phyloP scores from a whole-genome alignment of 805 yeast genomes.

The Candida boleticola region DNA sequence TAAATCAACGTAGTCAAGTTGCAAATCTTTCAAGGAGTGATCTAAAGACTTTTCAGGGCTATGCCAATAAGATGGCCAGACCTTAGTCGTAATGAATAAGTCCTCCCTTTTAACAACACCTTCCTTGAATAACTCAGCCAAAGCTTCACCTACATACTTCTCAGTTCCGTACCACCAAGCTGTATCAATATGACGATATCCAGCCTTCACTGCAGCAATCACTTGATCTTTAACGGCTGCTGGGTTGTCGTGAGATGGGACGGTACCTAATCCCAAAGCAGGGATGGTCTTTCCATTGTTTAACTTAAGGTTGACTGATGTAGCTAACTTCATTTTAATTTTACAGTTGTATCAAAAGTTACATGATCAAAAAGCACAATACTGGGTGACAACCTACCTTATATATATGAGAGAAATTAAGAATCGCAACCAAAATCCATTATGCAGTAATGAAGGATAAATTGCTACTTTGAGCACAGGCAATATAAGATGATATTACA shows the following conservation, averaged over 20 bases:
- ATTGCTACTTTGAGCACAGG: too few relatives aligned
- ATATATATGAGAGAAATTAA: too few relatives aligned
- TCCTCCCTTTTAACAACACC: constrained; percentile 51
- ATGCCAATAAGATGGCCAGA: constrained; percentile 44
- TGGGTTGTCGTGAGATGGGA: constrained; percentile 27
- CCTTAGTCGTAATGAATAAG: constrained; percentile 35
- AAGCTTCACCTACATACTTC: constrained; percentile 40
- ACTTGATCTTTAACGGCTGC: constrained; percentile 32
- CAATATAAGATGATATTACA: too few relatives aligned
- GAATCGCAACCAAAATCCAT: too few relatives aligned
- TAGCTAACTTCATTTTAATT: constrained; percentile 19
- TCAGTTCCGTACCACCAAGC: constrained; percentile 52
- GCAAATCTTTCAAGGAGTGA: constrained; percentile 36
- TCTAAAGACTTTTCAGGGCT: constrained; percentile 42
- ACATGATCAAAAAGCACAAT: too few relatives aligned
- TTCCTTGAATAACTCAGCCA: constrained; percentile 46
- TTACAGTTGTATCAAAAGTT: too few relatives aligned
- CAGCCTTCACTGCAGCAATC: constrained; percentile 39
- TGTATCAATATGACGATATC: constrained; percentile 50
- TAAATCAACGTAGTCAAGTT: constrained; percentile 46
- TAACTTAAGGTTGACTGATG: constrained; percentile 43
- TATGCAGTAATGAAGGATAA: too few relatives aligned
- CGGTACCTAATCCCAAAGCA: constrained; percentile 63
- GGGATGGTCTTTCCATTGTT: constrained; percentile 63
- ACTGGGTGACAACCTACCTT: too few relatives aligned